Base-by-base conservation (phyloP, 2,329 filamentous ascomycete genomes). In the Diplodia seriata region DNA sequence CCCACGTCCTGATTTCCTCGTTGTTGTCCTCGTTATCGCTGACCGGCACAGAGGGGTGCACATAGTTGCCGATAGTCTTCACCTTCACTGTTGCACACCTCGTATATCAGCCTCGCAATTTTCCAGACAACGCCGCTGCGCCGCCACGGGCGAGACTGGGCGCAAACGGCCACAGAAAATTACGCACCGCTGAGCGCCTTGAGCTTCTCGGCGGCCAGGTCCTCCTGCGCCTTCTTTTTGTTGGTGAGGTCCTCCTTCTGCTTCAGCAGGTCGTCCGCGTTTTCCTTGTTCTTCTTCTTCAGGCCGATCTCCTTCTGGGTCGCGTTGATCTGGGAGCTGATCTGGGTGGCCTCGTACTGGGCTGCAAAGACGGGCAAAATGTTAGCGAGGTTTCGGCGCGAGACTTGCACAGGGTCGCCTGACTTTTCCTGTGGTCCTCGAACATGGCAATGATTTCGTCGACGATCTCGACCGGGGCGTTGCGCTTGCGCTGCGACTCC, bases 271-370 rank as follows among this genome's bases (percentile, higher is more conserved):
- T 93, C 91, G 73, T 88, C 88, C 50, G 93, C 93, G 78, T 94
- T 89, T 82, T 97, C 93, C 84, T 97, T 97, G 73, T 90, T 90
- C 89, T 97, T 97, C 84, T 97, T 97, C 85, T 94, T 96, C 75
- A 87, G 84, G 20, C 91, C 93, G 76, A 98, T 97, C 78, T 93
- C 89, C 82, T 97, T 97, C 79, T 97, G 92, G 36, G 93, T 86
- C 23, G 87, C 89, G 82, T 98, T 98, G 81, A 97, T 94, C 82
- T 91, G 89, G 74, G 89, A 89, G 72, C 90, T 91, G 73, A 95
- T 86, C 79, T 97, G 92, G 23, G 90, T 92, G 8, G 89, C 91
- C 66, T 86, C 88, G 76, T 94, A 95, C 70, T 92, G 87, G 66
- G 91, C 87, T 89, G 68, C 33, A 31, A 11, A 14, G 2, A 7